Conservation (phyloP, 2,329 filamentous ascomycete genomes). For the Aspergillus brasiliensis region DNA sequence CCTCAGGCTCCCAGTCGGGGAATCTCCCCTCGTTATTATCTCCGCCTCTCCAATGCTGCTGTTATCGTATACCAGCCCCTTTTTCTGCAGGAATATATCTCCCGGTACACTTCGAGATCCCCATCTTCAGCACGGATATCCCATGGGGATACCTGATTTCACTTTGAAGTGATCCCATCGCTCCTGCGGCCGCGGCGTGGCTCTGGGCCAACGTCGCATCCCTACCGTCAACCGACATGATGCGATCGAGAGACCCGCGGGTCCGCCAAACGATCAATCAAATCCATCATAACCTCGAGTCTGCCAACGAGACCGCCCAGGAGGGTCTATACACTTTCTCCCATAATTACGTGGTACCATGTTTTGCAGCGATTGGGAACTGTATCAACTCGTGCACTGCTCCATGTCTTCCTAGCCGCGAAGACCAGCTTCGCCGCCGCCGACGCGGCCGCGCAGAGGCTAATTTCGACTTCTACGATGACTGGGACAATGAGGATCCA, state of each 20-base stretch:
- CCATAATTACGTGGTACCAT: constrained; percentile 82
- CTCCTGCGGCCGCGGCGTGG: not conserved
- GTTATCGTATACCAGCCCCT: constrained; percentile 3
- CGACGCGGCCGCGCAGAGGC: constrained; percentile 72
- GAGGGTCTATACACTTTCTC: constrained; percentile 87
- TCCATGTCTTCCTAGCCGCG: constrained; percentile 66
- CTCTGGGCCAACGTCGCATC: constrained; percentile 25
- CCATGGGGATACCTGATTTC: constrained; percentile 19
- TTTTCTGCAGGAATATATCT: not conserved
- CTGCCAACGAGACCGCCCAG: constrained; percentile 88
- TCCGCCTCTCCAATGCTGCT: constrained; percentile 17
- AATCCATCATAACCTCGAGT: constrained; percentile 85
- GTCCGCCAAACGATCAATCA: constrained; percentile 93
- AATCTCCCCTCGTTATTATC: constrained; percentile 9
- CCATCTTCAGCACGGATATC: not conserved
- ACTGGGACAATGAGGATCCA: constrained; percentile 75
- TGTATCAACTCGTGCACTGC: constrained; percentile 72
- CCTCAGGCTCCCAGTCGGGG: constrained; percentile 15
- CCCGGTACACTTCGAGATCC: not conserved
- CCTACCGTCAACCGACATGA: constrained; percentile 47
- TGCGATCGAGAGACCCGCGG: constrained; percentile 72
- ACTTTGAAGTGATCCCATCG: constrained; percentile 6
- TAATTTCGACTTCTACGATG: constrained; percentile 96
- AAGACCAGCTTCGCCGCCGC: constrained; percentile 72
- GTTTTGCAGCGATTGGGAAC: constrained; percentile 66